A percentile compares a stretch with the other conserved stretches of the same genome.
Conservation (phyloP, 768 basidiomycete genomes). For the Astraeus odoratus region DNA sequence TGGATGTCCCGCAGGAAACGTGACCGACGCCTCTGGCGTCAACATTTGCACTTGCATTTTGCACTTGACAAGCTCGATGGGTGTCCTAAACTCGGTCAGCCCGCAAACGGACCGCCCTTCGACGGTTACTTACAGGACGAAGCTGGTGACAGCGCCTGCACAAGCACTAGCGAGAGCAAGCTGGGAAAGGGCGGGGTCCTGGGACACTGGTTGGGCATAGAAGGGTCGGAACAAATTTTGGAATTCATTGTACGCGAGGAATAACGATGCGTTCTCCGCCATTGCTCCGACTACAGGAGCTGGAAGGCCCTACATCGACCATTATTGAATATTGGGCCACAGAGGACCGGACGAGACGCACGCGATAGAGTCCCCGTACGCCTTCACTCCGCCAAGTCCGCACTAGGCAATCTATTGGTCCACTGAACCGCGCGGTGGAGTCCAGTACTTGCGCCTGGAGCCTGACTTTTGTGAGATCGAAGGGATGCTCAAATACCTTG, state of each 20-base stretch:
- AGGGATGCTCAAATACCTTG: slow-evolving; percentile 87
- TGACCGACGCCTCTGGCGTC: slow-evolving; percentile 19
- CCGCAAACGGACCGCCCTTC: neutral
- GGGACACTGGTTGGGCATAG: slow-evolving; percentile 28
- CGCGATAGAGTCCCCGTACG: slow-evolving; percentile 59
- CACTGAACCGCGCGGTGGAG: slow-evolving; percentile 61
- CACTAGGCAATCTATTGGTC: slow-evolving; percentile 80
- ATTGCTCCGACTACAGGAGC: slow-evolving; percentile 90
- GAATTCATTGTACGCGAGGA: slow-evolving; percentile 76
- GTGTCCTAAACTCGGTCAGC: slow-evolving; percentile 49
- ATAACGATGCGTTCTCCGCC: slow-evolving; percentile 85
- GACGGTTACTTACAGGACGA: slow-evolving; percentile 60
- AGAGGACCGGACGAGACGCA: slow-evolving; percentile 31
- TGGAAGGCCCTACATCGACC: slow-evolving; percentile 65
- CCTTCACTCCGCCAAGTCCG: slow-evolving; percentile 83
- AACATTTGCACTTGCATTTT: slow-evolving; percentile 98
- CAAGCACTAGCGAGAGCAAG: slow-evolving; percentile 76
- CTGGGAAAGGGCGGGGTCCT: slow-evolving; percentile 55
- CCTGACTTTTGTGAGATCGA: slow-evolving; percentile 92
- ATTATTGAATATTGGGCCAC: slow-evolving; percentile 4
- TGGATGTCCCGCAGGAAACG: slow-evolving; percentile 10
- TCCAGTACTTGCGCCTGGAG: slow-evolving; percentile 87
- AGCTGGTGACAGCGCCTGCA: slow-evolving; percentile 83
- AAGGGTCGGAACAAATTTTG: slow-evolving; percentile 51
- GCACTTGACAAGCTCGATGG: slow-evolving; percentile 93